Percentiles rank a stretch among this genome's conserved stretches.
phyloP scores from a whole-genome alignment of 305 asterid species.

The Fraxinus dipetala region DNA sequence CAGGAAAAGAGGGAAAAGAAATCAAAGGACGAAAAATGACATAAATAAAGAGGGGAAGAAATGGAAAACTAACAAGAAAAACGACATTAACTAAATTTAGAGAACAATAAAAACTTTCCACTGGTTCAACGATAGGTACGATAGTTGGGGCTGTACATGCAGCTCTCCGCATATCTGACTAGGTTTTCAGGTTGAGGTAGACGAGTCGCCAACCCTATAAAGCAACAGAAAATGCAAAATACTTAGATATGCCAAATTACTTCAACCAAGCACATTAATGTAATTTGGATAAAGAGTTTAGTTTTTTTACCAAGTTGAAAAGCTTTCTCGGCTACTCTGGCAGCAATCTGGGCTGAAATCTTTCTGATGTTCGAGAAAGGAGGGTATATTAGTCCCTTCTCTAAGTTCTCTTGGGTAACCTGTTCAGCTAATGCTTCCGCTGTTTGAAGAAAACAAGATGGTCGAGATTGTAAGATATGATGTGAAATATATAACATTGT shows the following conservation, averaged over 20 bases:
- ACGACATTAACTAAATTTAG: slow-evolving; percentile 18
- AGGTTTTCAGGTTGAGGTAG: slow-evolving; percentile 83
- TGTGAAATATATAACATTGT: background rate
- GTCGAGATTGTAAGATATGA: background rate
- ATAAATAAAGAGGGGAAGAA: background rate
- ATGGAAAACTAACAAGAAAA: slow-evolving; percentile 1
- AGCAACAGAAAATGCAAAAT: background rate
- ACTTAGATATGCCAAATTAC: background rate
- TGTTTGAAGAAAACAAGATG: slow-evolving; percentile 37
- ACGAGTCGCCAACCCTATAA: slow-evolving; percentile 88
- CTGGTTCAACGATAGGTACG: slow-evolving; percentile 71
- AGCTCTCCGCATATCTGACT: slow-evolving; percentile 72
- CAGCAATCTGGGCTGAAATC: slow-evolving; percentile 94
- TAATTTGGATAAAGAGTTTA: background rate
- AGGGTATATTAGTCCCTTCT: slow-evolving; percentile 83
- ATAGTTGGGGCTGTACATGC: slow-evolving; percentile 98
- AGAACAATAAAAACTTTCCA: background rate
- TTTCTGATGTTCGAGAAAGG: slow-evolving; percentile 81
- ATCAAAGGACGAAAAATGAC: background rate
- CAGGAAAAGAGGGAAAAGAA: background rate
- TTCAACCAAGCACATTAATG: background rate
- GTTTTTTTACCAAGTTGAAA: background rate
- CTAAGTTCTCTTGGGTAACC: slow-evolving; percentile 74
- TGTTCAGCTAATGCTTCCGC: slow-evolving; percentile 95
- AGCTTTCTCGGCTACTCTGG: slow-evolving; percentile 52